Percentiles rank a stretch among this genome's conserved stretches.
These are phyloP conservation scores for Aspergillus steynii DNA, from an alignment of 495 filamentous ascomycete species.

Conservation along the genomic window DNA sequence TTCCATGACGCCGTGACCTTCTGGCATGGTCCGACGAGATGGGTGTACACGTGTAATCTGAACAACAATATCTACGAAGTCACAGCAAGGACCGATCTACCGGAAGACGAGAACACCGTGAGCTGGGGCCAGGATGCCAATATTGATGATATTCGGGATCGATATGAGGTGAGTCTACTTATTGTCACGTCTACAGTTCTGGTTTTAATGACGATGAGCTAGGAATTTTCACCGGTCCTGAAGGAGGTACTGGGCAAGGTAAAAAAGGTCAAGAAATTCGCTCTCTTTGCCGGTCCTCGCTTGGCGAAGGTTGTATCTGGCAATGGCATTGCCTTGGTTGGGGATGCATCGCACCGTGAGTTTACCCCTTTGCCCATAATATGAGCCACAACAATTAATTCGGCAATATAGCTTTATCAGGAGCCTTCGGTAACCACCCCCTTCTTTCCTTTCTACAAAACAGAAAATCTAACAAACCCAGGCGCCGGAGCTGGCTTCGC, in stretches of 20 bases:
- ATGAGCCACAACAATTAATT: not conserved
- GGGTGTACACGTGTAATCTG: slow-evolving; percentile 29
- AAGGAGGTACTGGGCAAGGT: slow-evolving; percentile 17
- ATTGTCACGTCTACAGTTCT: not conserved
- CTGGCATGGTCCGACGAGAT: slow-evolving; percentile 26
- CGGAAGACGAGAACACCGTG: slow-evolving; percentile 13
- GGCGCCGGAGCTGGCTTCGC: slow-evolving; percentile 62
- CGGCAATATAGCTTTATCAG: slow-evolving; percentile 19
- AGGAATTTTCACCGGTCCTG: slow-evolving; percentile 26
- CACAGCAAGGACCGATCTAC: slow-evolving; percentile 16
- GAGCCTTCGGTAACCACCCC: slow-evolving; percentile 21
- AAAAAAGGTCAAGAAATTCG: slow-evolving; percentile 25
- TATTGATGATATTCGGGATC: slow-evolving; percentile 17
- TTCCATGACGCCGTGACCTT: slow-evolving; percentile 27
- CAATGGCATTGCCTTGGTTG: slow-evolving; percentile 23
- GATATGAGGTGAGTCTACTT: slow-evolving; percentile 13
- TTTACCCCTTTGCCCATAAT: not conserved
- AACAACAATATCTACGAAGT: slow-evolving; percentile 24
- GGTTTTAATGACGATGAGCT: not conserved
- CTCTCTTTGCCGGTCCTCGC: slow-evolving; percentile 24
- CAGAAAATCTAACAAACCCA: slow-evolving; percentile 7
- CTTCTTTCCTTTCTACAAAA: too few relatives aligned
- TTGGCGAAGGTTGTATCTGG: slow-evolving; percentile 13
- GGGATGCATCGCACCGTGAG: slow-evolving; percentile 32
- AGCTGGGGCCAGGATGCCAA: slow-evolving; percentile 25